These are phyloP conservation scores for Fusarium agapanthi DNA, from an alignment of 2,329 filamentous ascomycete species.

Conservation along the genomic window DNA sequence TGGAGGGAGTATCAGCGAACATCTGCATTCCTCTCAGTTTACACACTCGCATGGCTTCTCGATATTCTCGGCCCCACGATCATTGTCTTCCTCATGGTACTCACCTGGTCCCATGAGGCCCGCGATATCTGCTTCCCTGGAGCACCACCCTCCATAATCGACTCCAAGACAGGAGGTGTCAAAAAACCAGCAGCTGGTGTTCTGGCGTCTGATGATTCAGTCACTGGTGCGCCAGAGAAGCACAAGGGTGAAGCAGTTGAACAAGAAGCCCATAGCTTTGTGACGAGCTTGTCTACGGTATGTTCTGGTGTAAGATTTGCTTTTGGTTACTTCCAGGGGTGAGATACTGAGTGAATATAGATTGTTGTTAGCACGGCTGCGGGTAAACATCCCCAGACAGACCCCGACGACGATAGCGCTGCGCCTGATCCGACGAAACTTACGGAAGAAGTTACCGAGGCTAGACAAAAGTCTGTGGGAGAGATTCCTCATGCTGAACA, in stretches of 20 bases:
- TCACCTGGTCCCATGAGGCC: slow-evolving; percentile 72
- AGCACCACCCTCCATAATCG: slow-evolving; percentile 77
- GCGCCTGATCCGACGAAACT: slow-evolving; percentile 61
- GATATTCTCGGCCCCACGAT: slow-evolving; percentile 75
- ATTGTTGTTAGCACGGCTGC: slow-evolving; percentile 79
- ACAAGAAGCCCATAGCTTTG: slow-evolving; percentile 82
- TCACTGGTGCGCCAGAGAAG: slow-evolving; percentile 84
- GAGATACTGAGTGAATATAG: slow-evolving; percentile 34
- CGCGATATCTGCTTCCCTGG: slow-evolving; percentile 76
- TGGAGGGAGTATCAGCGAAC: slow-evolving; percentile 81
- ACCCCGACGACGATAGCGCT: slow-evolving; percentile 62
- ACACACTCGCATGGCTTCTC: slow-evolving; percentile 73
- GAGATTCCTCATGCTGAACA: slow-evolving; percentile 53
- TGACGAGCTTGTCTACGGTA: slow-evolving; percentile 68
- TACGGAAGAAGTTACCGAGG: slow-evolving; percentile 50
- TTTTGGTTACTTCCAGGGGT: neutral
- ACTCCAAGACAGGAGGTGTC: slow-evolving; percentile 74
- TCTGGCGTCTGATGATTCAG: slow-evolving; percentile 77
- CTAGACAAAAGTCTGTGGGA: slow-evolving; percentile 56
- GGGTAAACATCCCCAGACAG: slow-evolving; percentile 77
- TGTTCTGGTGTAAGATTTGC: slow-evolving; percentile 44
- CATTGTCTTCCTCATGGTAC: slow-evolving; percentile 65
- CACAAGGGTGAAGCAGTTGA: slow-evolving; percentile 86
- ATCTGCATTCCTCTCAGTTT: slow-evolving; percentile 65
- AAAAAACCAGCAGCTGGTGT: slow-evolving; percentile 81